Percentiles rank a stretch among this genome's conserved stretches.
Evolutionary conservation across 1,284 basidiomycete species (phyloP).

Genomic region (Trametes pubescens): DNA sequence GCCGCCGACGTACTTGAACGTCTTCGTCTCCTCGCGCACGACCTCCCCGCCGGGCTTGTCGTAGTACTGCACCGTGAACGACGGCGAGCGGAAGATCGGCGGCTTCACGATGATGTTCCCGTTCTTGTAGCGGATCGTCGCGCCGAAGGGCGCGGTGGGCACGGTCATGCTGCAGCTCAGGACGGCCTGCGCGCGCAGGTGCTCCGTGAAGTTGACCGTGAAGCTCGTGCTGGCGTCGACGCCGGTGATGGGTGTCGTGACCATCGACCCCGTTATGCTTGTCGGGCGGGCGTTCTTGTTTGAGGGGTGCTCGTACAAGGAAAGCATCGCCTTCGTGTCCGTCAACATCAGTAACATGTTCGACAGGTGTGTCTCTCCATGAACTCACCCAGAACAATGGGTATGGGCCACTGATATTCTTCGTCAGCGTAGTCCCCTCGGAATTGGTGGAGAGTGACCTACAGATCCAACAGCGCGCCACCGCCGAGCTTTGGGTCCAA

Average conservation of each 20-base stretch:
- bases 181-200: conserved; percentile 70
- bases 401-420: conserved; percentile 72
- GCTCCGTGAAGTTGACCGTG: conserved; percentile 71
- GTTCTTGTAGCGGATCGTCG: conserved; percentile 70
- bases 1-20: conserved; percentile 63
- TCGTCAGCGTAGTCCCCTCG: background rate
- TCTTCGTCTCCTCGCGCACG: conserved; percentile 62
- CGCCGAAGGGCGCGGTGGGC: conserved; percentile 54
- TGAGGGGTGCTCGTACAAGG: conserved; percentile 81
- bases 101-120: conserved; percentile 69
- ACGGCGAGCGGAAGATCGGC: conserved; percentile 70
- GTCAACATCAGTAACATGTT: background rate
- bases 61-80: conserved; percentile 71
- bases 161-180: conserved; percentile 70
- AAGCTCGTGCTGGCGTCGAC: conserved; percentile 86
- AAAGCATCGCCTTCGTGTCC: conserved; percentile 66
- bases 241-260: conserved; percentile 79
- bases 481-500: conserved; percentile 85
- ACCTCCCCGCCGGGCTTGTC: conserved; percentile 58
- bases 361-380: background rate
- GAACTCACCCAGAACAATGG: conserved; percentile 77
- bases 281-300: conserved; percentile 67
- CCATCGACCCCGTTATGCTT: conserved; percentile 65
- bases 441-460: conserved; percentile 35
- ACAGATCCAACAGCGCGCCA: conserved; percentile 88